Conservation (phyloP, 2,329 filamentous ascomycete genomes). For the Neoarthrinium moseri region DNA sequence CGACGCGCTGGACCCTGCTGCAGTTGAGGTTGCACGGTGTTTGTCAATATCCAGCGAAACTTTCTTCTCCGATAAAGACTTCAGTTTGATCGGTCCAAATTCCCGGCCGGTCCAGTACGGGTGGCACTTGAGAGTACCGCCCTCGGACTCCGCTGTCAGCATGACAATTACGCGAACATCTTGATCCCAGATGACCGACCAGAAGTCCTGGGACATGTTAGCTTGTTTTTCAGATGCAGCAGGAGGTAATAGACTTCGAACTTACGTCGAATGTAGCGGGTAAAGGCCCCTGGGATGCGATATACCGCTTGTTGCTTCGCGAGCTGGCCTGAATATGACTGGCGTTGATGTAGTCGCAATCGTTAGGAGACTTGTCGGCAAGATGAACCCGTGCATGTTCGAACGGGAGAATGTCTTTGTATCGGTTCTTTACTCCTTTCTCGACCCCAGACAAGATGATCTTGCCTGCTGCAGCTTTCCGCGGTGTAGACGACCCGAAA, state of each 20-base stretch:
- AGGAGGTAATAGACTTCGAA: conserved; percentile 9
- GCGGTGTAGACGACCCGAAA: conserved; percentile 41
- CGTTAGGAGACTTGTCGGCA: conserved; percentile 61
- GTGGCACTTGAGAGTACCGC: conserved; percentile 91
- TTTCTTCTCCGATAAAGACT: conserved; percentile 76
- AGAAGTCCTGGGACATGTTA: conserved; percentile 73
- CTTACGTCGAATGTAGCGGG: conserved; percentile 87
- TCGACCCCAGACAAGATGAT: conserved; percentile 89
- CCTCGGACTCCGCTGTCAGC: conserved; percentile 91
- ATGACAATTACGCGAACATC: conserved; percentile 94
- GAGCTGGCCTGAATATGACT: conserved; percentile 80
- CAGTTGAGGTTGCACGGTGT: conserved; percentile 39
- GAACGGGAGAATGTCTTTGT: conserved; percentile 97
- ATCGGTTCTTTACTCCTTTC: conserved; percentile 91
- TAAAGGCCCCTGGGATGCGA: conserved; percentile 90
- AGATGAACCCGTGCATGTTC: conserved; percentile 88
- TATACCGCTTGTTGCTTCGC: conserved; percentile 87
- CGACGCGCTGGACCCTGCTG: conserved; percentile 25
- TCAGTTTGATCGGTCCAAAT: conserved; percentile 76
- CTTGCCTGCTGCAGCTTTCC: conserved; percentile 20
- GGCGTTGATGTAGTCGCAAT: conserved; percentile 94
- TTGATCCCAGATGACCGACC: conserved; percentile 96
- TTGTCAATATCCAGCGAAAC: conserved; percentile 72
- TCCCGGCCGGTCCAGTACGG: conserved; percentile 83
- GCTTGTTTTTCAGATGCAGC: conserved; percentile 6